Conservation (phyloP, 805 yeast species). For the Candida loeiensis region DNA sequence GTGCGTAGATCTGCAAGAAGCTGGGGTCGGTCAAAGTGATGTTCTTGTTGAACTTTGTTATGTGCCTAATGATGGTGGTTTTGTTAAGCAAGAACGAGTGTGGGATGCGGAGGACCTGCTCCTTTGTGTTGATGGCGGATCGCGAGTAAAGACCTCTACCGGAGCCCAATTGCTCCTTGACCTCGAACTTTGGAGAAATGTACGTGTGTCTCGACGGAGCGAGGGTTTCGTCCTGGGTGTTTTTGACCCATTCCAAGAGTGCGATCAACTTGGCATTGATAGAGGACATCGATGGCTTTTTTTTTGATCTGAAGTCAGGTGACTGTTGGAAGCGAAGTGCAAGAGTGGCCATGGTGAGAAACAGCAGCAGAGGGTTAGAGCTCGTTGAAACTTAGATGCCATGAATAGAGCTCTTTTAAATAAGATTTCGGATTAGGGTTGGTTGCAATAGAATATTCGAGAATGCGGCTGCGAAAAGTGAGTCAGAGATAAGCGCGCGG, state of each 20-base stretch:
- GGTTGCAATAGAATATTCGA: background rate
- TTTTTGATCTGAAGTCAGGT: background rate
- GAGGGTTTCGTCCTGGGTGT: slow-evolving; percentile 19
- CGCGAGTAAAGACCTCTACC: slow-evolving; percentile 65
- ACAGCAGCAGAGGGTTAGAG: no score
- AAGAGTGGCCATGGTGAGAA: no score
- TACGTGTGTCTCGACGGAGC: slow-evolving; percentile 21
- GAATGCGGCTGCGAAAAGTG: background rate
- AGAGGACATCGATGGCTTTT: slow-evolving; percentile 3
- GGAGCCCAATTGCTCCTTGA: slow-evolving; percentile 37
- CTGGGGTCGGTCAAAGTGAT: slow-evolving; percentile 25
- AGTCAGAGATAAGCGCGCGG: no score
- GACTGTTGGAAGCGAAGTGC: background rate
- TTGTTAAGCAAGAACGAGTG: slow-evolving; percentile 56
- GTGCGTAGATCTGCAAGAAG: slow-evolving; percentile 21
- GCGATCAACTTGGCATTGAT: slow-evolving; percentile 2
- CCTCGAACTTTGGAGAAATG: slow-evolving; percentile 39
- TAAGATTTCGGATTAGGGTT: background rate
- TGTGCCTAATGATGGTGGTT: slow-evolving; percentile 44
- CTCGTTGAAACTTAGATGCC: no score
- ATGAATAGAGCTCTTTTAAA: no score
- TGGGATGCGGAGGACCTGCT: slow-evolving; percentile 54
- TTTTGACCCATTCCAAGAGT: slow-evolving; percentile 30
- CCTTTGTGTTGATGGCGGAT: slow-evolving; percentile 34
- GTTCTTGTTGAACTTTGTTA: slow-evolving; percentile 39